Evolutionary conservation across 352 stramenopile genomes (phyloP), one percentile per base, ranked within the genome.

Genomic region (Nothophytophthora sp.): DNA sequence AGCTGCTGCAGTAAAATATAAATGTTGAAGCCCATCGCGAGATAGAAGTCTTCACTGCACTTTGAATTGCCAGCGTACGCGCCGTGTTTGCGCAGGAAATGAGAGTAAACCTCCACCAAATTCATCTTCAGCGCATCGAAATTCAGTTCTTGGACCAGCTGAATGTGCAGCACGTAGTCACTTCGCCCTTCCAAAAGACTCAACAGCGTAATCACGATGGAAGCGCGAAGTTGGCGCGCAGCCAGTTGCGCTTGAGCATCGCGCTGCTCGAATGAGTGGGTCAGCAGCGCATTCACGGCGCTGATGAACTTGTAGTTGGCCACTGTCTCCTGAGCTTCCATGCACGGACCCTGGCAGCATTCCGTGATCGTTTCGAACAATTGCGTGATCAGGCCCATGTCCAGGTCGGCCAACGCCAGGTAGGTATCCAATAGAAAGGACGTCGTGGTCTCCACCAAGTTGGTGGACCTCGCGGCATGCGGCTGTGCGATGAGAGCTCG

Each of bases 261-360:
- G 9, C 40, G 55, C n/a, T 75, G 48, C 16, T 81, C 61, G 28
- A 83, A 83, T 19, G 70, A 71, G 34, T 84, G 71, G 15, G 82
- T 75, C 51, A 92, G 47, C 4, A 92, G 42, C 5, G 79, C 71
- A 44, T 92, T 92, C 16, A 89, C 78, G 13, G 70, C 70, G 45
- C 76, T 85, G 38, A 92, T 75, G 52, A 92, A 88, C 40, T 83
- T 84, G 60, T 86, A 90, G 36, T 87, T 89, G 0, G 76, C 76
- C 4, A 90, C 78, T 5, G 76, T 88, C 41, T 84, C 65, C 50
- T 92, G 81, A 0, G 81, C 78, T 73, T 88, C 81, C 10, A 73
- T 49, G 34, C 81, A 92, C 1, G 76, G 81, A 5, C 81, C 81
- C 54, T 92, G 81, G n/a, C 81, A 92, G 46, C 85, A 88, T 45